phyloP scores from a whole-genome alignment of 2,329 filamentous ascomycete genomes.

The Cyanodermella asteris region DNA sequence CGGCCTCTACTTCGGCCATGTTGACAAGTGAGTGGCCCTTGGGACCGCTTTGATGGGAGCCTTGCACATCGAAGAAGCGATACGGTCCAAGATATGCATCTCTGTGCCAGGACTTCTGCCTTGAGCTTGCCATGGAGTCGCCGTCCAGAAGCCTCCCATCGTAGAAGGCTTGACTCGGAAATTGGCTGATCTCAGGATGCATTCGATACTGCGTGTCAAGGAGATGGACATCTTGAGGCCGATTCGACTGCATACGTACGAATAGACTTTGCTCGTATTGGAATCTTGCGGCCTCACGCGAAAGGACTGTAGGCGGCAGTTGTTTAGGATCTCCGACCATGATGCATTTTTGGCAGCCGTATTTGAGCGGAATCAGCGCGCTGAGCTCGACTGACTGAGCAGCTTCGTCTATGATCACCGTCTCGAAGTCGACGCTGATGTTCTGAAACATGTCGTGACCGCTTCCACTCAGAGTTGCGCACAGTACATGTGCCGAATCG shows the following conservation, averaged over 20 bases:
- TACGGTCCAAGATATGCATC: slow-evolving; percentile 71
- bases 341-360: slow-evolving; percentile 89
- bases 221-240: slow-evolving; percentile 70
- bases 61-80: slow-evolving; percentile 89
- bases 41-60: slow-evolving; percentile 59
- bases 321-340: slow-evolving; percentile 96
- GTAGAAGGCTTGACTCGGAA: slow-evolving; percentile 84
- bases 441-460: slow-evolving; percentile 96
- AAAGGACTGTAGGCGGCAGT: slow-evolving; percentile 83
- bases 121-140: slow-evolving; percentile 53
- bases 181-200: slow-evolving; percentile 88
- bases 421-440: slow-evolving; percentile 90
- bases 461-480: slow-evolving; percentile 81
- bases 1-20: slow-evolving; percentile 63
- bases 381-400: slow-evolving; percentile 96
- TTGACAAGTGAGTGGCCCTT: slow-evolving; percentile 84
- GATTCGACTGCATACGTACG: slow-evolving; percentile 90
- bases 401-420: slow-evolving; percentile 93
- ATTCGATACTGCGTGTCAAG: slow-evolving; percentile 98
- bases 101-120: slow-evolving; percentile 65
- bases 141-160: slow-evolving; percentile 73
- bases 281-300: slow-evolving; percentile 73
- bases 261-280: slow-evolving; percentile 97
- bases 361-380: slow-evolving; percentile 89
- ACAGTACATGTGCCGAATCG: slow-evolving; percentile 76